Evolutionary conservation across 2,329 filamentous ascomycete species (phyloP).

Genomic region (Hymenoscyphus repandus): DNA sequence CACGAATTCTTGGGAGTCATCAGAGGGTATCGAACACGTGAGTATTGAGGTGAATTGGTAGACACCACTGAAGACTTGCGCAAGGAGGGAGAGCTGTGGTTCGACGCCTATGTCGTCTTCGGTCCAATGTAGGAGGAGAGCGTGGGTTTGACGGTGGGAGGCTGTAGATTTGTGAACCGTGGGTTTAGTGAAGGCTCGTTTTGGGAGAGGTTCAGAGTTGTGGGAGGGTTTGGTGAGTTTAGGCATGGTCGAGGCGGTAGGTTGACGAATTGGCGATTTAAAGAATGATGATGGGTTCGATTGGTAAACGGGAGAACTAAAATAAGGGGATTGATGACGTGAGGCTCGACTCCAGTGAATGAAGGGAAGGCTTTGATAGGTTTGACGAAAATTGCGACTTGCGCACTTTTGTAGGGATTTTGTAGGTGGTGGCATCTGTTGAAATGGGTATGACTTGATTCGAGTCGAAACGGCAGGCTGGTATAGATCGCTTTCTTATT

Average conservation of each 20-base stretch:
- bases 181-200: background rate
- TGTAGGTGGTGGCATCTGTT: no score
- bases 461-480: no score
- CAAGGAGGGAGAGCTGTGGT: background rate
- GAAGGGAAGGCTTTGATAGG: no score
- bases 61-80: background rate
- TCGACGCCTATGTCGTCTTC: conserved; percentile 6
- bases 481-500: no score
- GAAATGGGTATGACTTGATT: no score
- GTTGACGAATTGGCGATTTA: background rate
- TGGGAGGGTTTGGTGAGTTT: background rate
- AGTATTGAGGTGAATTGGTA: conserved; percentile 5
- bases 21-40: background rate
- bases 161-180: background rate
- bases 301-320: background rate
- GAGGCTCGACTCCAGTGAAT: no score
- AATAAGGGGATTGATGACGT: background rate
- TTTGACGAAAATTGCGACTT: no score
- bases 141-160: conserved; percentile 1
- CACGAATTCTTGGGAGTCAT: background rate
- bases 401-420: no score
- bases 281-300: background rate
- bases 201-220: background rate
- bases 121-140: conserved; percentile 2
- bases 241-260: background rate